Evolutionary conservation across 352 stramenopile genomes (phyloP).

Genomic region (Phytopythium sindhum): DNA sequence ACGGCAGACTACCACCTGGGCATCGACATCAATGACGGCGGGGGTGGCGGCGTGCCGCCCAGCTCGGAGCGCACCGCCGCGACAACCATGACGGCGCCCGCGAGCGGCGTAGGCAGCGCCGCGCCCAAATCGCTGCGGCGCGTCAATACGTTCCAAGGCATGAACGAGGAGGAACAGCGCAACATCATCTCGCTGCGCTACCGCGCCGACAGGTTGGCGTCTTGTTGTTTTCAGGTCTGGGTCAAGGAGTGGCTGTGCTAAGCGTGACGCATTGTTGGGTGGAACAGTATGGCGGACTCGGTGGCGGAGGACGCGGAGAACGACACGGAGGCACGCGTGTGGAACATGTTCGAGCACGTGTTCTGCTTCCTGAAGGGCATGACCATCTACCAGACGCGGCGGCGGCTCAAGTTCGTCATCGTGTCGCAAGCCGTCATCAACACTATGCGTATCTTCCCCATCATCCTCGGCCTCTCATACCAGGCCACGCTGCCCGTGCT

Average conservation of each 20-base stretch:
- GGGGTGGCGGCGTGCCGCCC: slow-evolving; percentile 3
- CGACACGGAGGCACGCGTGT: slow-evolving; percentile 65
- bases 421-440: slow-evolving; percentile 82
- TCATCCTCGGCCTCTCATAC: slow-evolving; percentile 83
- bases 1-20: slow-evolving; percentile 55
- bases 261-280: no score
- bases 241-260: no score
- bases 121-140: slow-evolving; percentile 44
- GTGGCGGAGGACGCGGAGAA: slow-evolving; percentile 59
- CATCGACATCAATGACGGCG: slow-evolving; percentile 33
- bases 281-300: slow-evolving; percentile 78
- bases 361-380: slow-evolving; percentile 89
- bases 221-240: neutral
- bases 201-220: slow-evolving; percentile 56
- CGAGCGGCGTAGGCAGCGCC: slow-evolving; percentile 15
- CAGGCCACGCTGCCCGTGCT: slow-evolving; percentile 78
- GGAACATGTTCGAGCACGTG: slow-evolving; percentile 76
- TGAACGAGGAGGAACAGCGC: slow-evolving; percentile 73
- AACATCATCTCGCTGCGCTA: slow-evolving; percentile 88
- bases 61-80: neutral
- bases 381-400: slow-evolving; percentile 83
- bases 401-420: slow-evolving; percentile 85
- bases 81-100: slow-evolving; percentile 4
- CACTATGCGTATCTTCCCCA: slow-evolving; percentile 81
- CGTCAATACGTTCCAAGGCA: slow-evolving; percentile 66